phyloP scores from a whole-genome alignment of 1,284 basidiomycete species.

The Puccinia novopanici region DNA sequence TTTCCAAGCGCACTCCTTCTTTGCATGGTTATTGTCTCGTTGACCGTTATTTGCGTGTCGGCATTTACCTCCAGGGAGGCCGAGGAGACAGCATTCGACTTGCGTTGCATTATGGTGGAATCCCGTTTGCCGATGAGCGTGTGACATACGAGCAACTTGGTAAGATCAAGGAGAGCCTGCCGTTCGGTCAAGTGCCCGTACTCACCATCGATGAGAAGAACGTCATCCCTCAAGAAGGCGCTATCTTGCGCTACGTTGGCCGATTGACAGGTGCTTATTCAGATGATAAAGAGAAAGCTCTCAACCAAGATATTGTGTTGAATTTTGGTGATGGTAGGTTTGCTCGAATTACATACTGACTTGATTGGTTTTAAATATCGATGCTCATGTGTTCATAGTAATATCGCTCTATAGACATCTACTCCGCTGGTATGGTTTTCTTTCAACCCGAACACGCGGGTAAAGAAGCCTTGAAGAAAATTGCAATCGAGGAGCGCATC shows the following conservation, averaged over 20 bases:
- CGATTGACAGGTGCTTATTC: background rate
- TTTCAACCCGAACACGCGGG: background rate
- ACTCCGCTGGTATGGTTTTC: background rate
- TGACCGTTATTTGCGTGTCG: no score
- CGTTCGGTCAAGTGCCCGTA: background rate
- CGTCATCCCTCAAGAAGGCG: constrained; percentile 7
- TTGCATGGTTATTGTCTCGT: no score
- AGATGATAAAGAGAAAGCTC: background rate
- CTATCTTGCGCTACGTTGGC: background rate
- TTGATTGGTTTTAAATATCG: background rate
- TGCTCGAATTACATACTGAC: background rate
- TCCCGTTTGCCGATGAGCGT: constrained; percentile 2
- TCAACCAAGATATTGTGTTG: background rate
- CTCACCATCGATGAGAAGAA: background rate
- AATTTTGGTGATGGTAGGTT: background rate
- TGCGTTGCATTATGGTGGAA: background rate
- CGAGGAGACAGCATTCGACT: background rate
- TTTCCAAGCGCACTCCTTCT: no score
- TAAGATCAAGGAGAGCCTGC: background rate
- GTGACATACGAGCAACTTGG: background rate
- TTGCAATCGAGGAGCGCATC: background rate
- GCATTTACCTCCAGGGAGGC: no score
- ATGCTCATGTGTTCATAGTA: no score
- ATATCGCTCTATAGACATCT: no score
- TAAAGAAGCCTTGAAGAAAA: background rate